Conservation (phyloP, 192 early-diverging fungal genomes). For the Mortierella antarctica region DNA sequence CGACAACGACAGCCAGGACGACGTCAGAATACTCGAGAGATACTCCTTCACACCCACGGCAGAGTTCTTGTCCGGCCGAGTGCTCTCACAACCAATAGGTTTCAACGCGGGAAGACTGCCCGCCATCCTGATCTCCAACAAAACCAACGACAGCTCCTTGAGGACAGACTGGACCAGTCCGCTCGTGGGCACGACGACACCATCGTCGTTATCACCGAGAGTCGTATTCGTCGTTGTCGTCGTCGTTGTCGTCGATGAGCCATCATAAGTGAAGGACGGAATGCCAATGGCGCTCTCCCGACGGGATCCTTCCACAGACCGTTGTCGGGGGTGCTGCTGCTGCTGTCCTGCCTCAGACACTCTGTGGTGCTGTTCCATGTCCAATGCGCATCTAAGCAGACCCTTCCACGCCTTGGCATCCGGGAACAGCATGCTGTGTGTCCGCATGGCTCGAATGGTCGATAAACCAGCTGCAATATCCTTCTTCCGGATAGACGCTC, state of each 20-base stretch:
- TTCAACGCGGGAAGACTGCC: neutral
- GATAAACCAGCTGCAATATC: slow-evolving; percentile 24
- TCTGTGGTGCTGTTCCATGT: slow-evolving; percentile 3
- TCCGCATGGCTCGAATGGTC: slow-evolving; percentile 16
- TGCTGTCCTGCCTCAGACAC: neutral
- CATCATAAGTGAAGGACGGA: no score
- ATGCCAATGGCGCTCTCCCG: no score
- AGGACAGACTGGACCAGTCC: slow-evolving; percentile 15
- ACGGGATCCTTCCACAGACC: no score
- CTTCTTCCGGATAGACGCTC: slow-evolving; percentile 26
- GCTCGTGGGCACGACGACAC: no score
- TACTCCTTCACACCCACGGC: slow-evolving; percentile 2
- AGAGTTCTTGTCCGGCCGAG: neutral
- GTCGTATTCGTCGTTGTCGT: neutral
- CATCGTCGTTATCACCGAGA: neutral
- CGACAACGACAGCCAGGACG: slow-evolving; percentile 18
- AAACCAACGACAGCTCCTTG: slow-evolving; percentile 9
- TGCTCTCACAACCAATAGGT: neutral
- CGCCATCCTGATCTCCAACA: slow-evolving; percentile 10
- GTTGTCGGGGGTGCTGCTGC: neutral
- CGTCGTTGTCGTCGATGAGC: neutral
- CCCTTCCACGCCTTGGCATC: slow-evolving; percentile 53
- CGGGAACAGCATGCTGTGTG: slow-evolving; percentile 7
- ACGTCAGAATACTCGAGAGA: slow-evolving; percentile 15
- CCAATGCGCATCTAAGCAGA: slow-evolving; percentile 29